Base-by-base conservation (phyloP, 176 grass and related monocot genomes). In the Aegilops tauschii region DNA sequence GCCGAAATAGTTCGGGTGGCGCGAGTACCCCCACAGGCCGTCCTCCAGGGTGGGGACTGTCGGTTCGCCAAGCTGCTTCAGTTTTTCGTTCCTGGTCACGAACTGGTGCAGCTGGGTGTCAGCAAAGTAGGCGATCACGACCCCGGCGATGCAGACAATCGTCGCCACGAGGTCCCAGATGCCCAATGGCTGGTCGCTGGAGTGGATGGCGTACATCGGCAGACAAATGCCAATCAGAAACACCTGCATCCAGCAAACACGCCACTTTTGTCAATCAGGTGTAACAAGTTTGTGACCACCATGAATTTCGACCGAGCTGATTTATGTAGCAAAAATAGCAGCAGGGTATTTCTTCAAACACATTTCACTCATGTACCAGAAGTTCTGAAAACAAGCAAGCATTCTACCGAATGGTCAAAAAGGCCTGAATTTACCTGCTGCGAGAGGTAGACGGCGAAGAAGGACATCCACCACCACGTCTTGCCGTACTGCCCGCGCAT, bases 381-480 rank as follows among this genome's bases (percentile, higher is more conserved):
- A 50, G 30, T n/a, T 27, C 62, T 28, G 17, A 70, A 36, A n/a
- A 12, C 49, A 67, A n/a, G 21, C 23, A 69, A 45, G 21, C 34
- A 30, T 65, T 21, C 16, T 8, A 34, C 4, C 4, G 0, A 34
- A 34, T 34, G 32, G 32, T 5, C 32, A 3, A 34, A 34, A 34
- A 0, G 32, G n/a, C n/a, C n/a, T 12, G 52, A 59, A 20, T 69
- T 32, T 32, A 92, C 95, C 93, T 98, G 96, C 85, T 94, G 96
- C 0, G 96, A 93, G 82, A 98, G 84, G 75, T 92, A 98, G 52
- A 98, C 92, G 2, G 96, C 88, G 16, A 98, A 92, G 90, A 98
- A 93, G 17, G 96, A 98, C 83, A 98, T 91, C 93, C 90, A 98
- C 96, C 96, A 98, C 93, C 96, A 98, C 0, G 80, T 67, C 5